Evolutionary conservation across 2,329 filamentous ascomycete species (phyloP).

Genomic region (Catunica adiposa): DNA sequence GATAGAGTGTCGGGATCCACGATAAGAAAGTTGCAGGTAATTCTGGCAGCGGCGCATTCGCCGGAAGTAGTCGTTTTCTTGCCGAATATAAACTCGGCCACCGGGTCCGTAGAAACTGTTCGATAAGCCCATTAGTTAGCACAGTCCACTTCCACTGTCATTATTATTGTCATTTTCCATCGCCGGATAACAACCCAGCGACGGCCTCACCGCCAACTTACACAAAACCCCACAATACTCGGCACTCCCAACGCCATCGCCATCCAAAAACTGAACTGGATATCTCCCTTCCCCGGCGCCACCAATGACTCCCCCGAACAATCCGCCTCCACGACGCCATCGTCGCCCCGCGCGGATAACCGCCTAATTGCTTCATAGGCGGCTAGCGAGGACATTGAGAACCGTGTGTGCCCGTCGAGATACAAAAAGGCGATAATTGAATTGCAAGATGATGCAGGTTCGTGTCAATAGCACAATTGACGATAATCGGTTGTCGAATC

Average conservation of each 20-base stretch:
- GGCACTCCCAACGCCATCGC: constrained; percentile 52
- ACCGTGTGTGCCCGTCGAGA: no score
- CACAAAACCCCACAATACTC: constrained; percentile 63
- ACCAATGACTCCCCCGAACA: constrained; percentile 15
- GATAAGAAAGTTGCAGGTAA: constrained; percentile 76
- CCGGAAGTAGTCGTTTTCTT: constrained; percentile 57
- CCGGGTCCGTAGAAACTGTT: constrained; percentile 65
- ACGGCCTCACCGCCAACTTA: constrained; percentile 24
- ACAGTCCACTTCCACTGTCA: not conserved
- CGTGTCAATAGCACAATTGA: no score
- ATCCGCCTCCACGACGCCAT: not conserved
- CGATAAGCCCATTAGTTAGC: not conserved
- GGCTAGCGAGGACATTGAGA: constrained; percentile 8
- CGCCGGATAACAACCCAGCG: no score
- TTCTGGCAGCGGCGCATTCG: constrained; percentile 46
- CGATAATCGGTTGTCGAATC: no score
- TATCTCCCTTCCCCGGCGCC: constrained; percentile 15
- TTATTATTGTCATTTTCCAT: no score
- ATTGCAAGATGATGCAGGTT: no score
- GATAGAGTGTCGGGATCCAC: constrained; percentile 79
- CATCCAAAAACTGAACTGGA: constrained; percentile 23
- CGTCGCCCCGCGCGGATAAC: no score
- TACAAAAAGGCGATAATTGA: no score
- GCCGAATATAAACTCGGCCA: constrained; percentile 87
- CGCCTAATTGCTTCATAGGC: constrained; percentile 1